phyloP scores from a whole-genome alignment of 2,329 filamentous ascomycete species.

The Tricladium varicosporioides region DNA sequence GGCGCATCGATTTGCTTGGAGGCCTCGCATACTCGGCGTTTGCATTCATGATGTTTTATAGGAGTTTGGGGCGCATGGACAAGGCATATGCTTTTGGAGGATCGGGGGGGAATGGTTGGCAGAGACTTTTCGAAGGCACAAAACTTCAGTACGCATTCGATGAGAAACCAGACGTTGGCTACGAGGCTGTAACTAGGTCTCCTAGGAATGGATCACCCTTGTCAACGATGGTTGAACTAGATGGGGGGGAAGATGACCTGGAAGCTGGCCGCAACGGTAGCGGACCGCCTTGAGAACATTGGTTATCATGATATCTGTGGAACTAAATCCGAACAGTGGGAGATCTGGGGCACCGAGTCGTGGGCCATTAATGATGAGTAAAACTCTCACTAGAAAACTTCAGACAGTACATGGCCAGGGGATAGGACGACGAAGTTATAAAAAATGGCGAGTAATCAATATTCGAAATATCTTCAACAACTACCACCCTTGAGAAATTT shows the following conservation, averaged over 20 bases:
- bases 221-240: slow-evolving; percentile 10
- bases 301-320: too few relatives aligned
- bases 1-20: slow-evolving; percentile 84
- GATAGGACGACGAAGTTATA: too few relatives aligned
- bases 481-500: too few relatives aligned
- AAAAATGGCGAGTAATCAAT: too few relatives aligned
- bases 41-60: slow-evolving; percentile 58
- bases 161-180: slow-evolving; percentile 19
- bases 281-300: too few relatives aligned
- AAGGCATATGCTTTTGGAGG: slow-evolving; percentile 27
- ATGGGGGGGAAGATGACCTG: slow-evolving; percentile 17
- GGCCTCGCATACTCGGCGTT: slow-evolving; percentile 75
- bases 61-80: slow-evolving; percentile 27
- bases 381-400: too few relatives aligned
- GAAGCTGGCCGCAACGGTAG: slow-evolving; percentile 16
- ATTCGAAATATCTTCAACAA: too few relatives aligned
- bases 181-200: slow-evolving; percentile 16
- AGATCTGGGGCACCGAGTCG: too few relatives aligned
- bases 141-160: slow-evolving; percentile 27
- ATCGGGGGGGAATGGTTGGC: slow-evolving; percentile 30
- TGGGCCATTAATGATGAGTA: too few relatives aligned
- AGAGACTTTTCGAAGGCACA: slow-evolving; percentile 28
- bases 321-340: too few relatives aligned
- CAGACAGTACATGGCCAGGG: too few relatives aligned
- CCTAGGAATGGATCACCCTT: slow-evolving; percentile 6